phyloP scores from a whole-genome alignment of 257 asterid species.

The Leonotis leonurus region DNA sequence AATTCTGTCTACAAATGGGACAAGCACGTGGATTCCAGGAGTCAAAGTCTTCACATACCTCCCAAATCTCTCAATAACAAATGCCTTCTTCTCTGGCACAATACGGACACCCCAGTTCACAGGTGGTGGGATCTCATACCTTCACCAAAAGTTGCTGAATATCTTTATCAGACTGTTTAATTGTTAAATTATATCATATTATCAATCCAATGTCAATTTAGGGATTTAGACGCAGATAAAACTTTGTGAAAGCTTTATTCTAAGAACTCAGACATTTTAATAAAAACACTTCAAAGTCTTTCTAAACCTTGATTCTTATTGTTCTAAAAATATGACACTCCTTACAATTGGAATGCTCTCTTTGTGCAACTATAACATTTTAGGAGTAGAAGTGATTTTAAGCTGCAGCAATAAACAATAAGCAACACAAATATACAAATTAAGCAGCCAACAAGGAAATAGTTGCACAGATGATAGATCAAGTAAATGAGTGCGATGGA shows the following conservation, averaged over 20 bases:
- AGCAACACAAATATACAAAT: too few relatives aligned
- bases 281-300: not conserved
- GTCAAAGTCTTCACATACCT: slow-evolving; percentile 66
- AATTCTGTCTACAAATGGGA: slow-evolving; percentile 75
- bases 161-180: not conserved
- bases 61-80: slow-evolving; percentile 77
- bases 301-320: not conserved
- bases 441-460: too few relatives aligned
- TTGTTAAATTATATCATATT: not conserved
- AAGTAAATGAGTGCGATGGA: too few relatives aligned
- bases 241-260: not conserved
- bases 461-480: too few relatives aligned
- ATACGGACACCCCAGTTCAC: slow-evolving; percentile 78
- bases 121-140: slow-evolving; percentile 55
- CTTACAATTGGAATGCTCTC: too few relatives aligned
- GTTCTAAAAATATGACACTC: too few relatives aligned
- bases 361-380: too few relatives aligned
- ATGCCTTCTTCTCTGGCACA: slow-evolving; percentile 87
- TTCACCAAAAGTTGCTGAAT: slow-evolving; percentile 19
- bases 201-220: not conserved
- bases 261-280: not conserved
- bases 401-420: too few relatives aligned
- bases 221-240: not conserved
- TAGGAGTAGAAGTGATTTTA: too few relatives aligned
- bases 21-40: slow-evolving; percentile 72